A percentile compares a stretch with the other conserved stretches of the same genome.
These are phyloP conservation scores for Quercus aquifolioides DNA, from an alignment of 306 rosid genomes.

Conservation along the genomic window DNA sequence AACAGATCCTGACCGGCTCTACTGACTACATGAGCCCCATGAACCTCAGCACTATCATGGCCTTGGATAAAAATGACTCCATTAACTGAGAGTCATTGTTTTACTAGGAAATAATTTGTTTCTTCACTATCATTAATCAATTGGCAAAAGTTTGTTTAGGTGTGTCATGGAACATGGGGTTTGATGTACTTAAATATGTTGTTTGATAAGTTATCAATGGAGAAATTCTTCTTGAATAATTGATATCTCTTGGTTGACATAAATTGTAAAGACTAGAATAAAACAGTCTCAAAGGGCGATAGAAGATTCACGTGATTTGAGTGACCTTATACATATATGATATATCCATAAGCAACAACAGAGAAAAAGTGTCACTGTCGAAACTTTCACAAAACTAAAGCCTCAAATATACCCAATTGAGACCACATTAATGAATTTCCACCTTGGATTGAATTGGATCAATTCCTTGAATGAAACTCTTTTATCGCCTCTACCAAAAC, in stretches of 20 bases:
- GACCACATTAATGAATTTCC: too few relatives aligned
- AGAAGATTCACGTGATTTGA: too few relatives aligned
- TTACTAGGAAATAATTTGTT: background rate
- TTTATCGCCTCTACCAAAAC: too few relatives aligned
- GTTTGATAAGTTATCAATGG: background rate
- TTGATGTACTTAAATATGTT: background rate
- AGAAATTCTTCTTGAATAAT: background rate
- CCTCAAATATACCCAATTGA: too few relatives aligned
- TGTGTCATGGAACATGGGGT: background rate
- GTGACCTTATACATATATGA: too few relatives aligned
- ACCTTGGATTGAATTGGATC: too few relatives aligned
- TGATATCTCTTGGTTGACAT: background rate
- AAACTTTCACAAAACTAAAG: too few relatives aligned
- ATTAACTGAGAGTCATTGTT: background rate
- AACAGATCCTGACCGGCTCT: conserved; percentile 51
- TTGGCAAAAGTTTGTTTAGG: background rate
- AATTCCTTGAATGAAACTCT: too few relatives aligned
- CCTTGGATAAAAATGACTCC: conserved; percentile 37
- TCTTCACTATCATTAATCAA: too few relatives aligned
- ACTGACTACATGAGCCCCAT: conserved; percentile 54
- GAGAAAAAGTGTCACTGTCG: too few relatives aligned
- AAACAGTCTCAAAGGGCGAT: too few relatives aligned
- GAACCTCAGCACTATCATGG: conserved; percentile 67
- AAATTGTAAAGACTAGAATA: background rate
- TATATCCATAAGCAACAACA: too few relatives aligned